Base-by-base conservation (phyloP, 2,329 filamentous ascomycete species). In the Xylariaceae sp. region DNA sequence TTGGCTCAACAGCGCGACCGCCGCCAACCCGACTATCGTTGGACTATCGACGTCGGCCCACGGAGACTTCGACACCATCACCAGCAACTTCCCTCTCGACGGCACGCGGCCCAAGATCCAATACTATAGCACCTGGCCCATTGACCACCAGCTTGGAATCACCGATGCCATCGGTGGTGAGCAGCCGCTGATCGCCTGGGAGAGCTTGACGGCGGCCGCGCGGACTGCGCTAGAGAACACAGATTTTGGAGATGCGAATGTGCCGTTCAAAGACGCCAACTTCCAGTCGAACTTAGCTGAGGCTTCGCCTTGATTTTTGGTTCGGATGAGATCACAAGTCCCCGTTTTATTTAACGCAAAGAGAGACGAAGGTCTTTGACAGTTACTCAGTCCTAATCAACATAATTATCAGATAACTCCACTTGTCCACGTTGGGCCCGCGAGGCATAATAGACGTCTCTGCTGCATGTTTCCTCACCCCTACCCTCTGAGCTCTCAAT, bases 171-270 rank as follows among this genome's bases (percentile, higher is more conserved):
- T 69, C 33, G 75, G 75, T 33, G 72, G 73, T 17, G 65, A 69
- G 55, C 74, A 76, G 68, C 75, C 75, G 2, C 58, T 79, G 37
- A 68, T 77, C 60, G 74, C 74, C 5, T 78, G 75, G 73, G 75
- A 78, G 58, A 67, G 60, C 14, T 53, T 78, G 50, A 65, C 74
- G 2, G 50, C 61, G 2, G 72, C 66, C 26, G 74, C 73, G 3
- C 63, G 71, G 51, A 70, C 50, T 19, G 74, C 74, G 0, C 65
- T 78, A 11, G 46, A 67, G 28, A 67, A 66, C 46, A 74, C 74
- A 3, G 70, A 77, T 64, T 78, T 78, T 56, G 76, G 75, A 17
- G 41, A 24, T 34, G 76, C 74, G 17, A 77, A 67, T 57, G 75
- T 78, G 47, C 75, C 76, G 2, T 78, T 78, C 63, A 74, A 68